Evolutionary conservation across 768 basidiomycete species (phyloP).

Genomic region (Auricularia auricula-judae): DNA sequence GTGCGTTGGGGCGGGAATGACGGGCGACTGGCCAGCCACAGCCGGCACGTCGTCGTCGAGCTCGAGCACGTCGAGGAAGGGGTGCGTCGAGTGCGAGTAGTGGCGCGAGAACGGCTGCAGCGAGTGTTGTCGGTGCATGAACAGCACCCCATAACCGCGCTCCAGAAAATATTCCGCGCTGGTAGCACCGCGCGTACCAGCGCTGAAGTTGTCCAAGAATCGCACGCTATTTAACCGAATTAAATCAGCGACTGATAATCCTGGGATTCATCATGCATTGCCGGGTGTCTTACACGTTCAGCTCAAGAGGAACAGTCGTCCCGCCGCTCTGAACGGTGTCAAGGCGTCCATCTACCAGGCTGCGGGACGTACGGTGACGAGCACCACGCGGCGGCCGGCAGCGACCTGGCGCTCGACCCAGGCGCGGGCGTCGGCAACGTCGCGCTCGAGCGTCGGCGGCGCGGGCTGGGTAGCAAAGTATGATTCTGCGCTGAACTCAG

Average conservation of each 20-base stretch:
- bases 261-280: too few relatives aligned
- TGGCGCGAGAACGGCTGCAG: slow-evolving; percentile 95
- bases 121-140: slow-evolving; percentile 97
- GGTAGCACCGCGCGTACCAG: slow-evolving; percentile 92
- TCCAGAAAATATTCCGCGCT: slow-evolving; percentile 97
- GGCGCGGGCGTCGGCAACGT: slow-evolving; percentile 47
- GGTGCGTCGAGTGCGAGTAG: slow-evolving; percentile 96
- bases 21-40: slow-evolving; percentile 5
- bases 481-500: slow-evolving; percentile 66
- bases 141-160: slow-evolving; percentile 93
- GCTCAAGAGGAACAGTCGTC: slow-evolving; percentile 94
- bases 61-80: slow-evolving; percentile 91
- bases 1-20: background rate
- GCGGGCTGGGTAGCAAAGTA: slow-evolving; percentile 86
- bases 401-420: slow-evolving; percentile 63
- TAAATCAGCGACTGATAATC: too few relatives aligned
- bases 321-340: slow-evolving; percentile 69
- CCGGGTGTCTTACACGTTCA: slow-evolving; percentile 78
- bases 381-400: slow-evolving; percentile 65
- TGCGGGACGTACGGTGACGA: slow-evolving; percentile 70
- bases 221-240: slow-evolving; percentile 57
- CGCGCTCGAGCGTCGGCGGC: slow-evolving; percentile 60
- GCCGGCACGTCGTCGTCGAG: slow-evolving; percentile 36
- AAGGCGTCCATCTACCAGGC: background rate
- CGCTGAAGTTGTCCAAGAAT: slow-evolving; percentile 97